phyloP scores from a whole-genome alignment of 73 alveolate genomes.

The Symbiodinium pilosum region DNA sequence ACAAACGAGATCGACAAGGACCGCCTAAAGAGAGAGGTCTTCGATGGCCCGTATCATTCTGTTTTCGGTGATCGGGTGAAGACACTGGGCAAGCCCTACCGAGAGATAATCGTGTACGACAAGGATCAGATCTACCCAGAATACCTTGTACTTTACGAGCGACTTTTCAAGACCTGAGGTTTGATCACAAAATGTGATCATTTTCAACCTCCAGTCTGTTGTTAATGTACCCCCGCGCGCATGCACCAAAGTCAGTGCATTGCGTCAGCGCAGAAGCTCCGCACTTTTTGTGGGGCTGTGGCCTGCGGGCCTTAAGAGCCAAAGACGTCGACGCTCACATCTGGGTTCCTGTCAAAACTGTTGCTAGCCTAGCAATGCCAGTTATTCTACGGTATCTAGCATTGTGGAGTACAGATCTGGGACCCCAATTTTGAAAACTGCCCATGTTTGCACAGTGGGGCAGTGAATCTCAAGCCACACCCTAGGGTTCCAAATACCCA shows the following conservation, averaged over 20 bases:
- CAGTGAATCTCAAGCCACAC: no score
- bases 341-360: not conserved
- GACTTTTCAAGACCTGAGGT: not conserved
- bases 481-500: not conserved
- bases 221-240: not conserved
- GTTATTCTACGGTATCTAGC: no score
- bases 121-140: constrained; percentile 19
- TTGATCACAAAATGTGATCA: not conserved
- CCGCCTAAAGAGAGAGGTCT: not conserved
- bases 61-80: constrained; percentile 8
- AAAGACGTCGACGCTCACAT: not conserved
- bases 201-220: not conserved
- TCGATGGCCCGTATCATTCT: constrained; percentile 24
- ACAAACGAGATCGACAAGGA: constrained; percentile 14
- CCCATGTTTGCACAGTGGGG: no score
- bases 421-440: no score
- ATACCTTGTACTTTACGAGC: not conserved
- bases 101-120: constrained; percentile 22
- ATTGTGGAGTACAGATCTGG: no score
- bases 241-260: not conserved
- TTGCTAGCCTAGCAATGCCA: no score
- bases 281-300: not conserved
- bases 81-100: constrained; percentile 25
- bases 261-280: not conserved
- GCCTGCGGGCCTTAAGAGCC: not conserved